Evolutionary conservation across 2,329 filamentous ascomycete species (phyloP), one percentile per base, ranked within the genome.

Genomic region (Aspergillus ruber): DNA sequence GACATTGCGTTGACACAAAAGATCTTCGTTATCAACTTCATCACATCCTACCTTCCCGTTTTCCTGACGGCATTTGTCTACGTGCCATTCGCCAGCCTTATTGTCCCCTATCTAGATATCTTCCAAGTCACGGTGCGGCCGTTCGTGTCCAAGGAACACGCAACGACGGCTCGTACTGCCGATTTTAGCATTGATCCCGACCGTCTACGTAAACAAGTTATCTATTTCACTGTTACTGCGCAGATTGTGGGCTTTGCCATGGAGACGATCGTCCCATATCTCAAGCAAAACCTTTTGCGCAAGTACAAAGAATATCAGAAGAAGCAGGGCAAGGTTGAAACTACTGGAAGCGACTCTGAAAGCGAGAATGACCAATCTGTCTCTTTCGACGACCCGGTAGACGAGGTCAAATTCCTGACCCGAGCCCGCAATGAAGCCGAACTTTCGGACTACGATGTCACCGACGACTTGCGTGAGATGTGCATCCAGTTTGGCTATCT

Each of bases 11-110:
- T 97, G 63, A 89, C 93, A 1, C 85, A 87, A 53, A 98, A 98
- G 73, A 85, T 95, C 44, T 97, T 98, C 61, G 84, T 97, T n/a
- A 81, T 97, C 58, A 95, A 97, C 73, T 96, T 97, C 69, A 91
- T 97, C 68, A 95, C 90, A 5, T 96, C 90, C 0, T 97, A 96
- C 65, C 83, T 95, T 47, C 87, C 89, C 1, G 83, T 95, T 15
- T 85, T 95, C 64, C 78, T 97, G 25, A 96, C 90, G 0, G 88
- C 90, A 1, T 97, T 97, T 60, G 84, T 97, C 54, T 97, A 97
- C 60, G 87, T 95, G 13, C 91, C 91, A 0, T 98, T 97, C 60
- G 91, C 89, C 15, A 83, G 84, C 53, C 70, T 90, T 27, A 82
- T 98, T 17, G 84, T 94, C 0, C 93, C 93, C 0, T 88, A 95